A percentile compares a stretch with the other conserved stretches of the same genome.
phyloP scores from a whole-genome alignment of 352 stramenopile species.

The Globisporangium mamillatum region DNA sequence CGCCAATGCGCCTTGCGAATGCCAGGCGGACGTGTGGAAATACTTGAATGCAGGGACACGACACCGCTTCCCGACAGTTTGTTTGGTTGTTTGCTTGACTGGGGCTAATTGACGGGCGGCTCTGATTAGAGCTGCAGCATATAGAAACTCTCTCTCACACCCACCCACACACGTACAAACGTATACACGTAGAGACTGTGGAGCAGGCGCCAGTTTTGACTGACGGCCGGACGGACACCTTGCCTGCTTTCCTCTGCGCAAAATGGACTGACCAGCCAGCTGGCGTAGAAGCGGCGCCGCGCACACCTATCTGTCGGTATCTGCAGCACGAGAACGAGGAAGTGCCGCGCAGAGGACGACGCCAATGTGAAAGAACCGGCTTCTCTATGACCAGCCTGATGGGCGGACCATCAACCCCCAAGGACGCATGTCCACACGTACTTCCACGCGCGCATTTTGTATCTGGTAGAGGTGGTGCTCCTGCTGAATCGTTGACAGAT shows the following conservation, averaged over 20 bases:
- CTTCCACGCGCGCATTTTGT: background rate
- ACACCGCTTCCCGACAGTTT: background rate
- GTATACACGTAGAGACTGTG: background rate
- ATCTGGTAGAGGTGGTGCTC: constrained; percentile 5
- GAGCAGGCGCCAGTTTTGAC: background rate
- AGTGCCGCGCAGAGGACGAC: background rate
- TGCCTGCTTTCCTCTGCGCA: background rate
- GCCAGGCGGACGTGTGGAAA: background rate
- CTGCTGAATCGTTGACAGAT: constrained; percentile 7
- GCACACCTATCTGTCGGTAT: background rate
- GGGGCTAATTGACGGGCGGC: too few species aligned
- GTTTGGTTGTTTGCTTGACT: background rate
- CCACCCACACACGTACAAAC: background rate
- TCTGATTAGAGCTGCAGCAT: background rate
- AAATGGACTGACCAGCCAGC: background rate
- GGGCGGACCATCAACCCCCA: background rate
- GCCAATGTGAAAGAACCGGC: background rate
- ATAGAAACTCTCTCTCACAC: background rate
- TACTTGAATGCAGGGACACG: constrained; percentile 1
- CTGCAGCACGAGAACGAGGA: background rate
- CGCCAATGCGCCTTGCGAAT: background rate
- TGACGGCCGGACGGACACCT: background rate
- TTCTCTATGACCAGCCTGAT: background rate
- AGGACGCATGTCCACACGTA: background rate
- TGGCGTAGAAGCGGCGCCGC: background rate